A percentile compares a stretch with the other conserved stretches of the same genome.
These are phyloP conservation scores for Sarocladium brachiariae DNA, from an alignment of 2,329 filamentous ascomycete genomes.

Conservation along the genomic window DNA sequence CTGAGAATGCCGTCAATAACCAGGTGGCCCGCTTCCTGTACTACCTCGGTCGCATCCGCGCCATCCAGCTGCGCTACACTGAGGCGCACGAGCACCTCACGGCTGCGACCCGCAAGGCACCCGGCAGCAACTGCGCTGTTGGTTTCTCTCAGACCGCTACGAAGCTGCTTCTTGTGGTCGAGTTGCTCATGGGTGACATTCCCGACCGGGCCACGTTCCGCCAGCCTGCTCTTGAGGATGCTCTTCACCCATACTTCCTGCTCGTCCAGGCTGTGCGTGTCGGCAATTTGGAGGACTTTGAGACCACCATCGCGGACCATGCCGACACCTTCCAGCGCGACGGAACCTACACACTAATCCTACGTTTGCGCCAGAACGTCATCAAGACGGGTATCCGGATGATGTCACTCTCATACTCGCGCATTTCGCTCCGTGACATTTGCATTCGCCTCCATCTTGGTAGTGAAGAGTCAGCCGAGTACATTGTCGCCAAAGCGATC, in stretches of 20 bases:
- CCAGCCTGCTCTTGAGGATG: slow-evolving; percentile 75
- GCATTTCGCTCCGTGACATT: slow-evolving; percentile 94
- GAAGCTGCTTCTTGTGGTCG: slow-evolving; percentile 93
- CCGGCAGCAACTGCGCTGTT: slow-evolving; percentile 78
- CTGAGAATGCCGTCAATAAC: slow-evolving; percentile 90
- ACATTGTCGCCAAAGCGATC: slow-evolving; percentile 98
- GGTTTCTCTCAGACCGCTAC: slow-evolving; percentile 95
- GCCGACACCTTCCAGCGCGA: slow-evolving; percentile 84
- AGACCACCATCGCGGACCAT: slow-evolving; percentile 76
- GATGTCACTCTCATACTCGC: slow-evolving; percentile 97
- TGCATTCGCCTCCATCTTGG: slow-evolving; percentile 91
- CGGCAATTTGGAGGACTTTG: slow-evolving; percentile 91
- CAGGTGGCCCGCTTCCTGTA: slow-evolving; percentile 96
- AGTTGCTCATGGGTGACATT: slow-evolving; percentile 97
- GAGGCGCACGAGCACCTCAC: slow-evolving; percentile 93
- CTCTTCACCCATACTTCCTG: slow-evolving; percentile 86
- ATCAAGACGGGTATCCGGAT: slow-evolving; percentile 99
- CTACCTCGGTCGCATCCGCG: slow-evolving; percentile 92
- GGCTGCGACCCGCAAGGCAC: slow-evolving; percentile 90
- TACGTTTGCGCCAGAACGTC: slow-evolving; percentile 93
- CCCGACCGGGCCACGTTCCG: slow-evolving; percentile 93
- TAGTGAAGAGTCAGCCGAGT: slow-evolving; percentile 95
- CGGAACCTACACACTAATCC: slow-evolving; percentile 89
- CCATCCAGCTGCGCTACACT: slow-evolving; percentile 93
- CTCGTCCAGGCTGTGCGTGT: slow-evolving; percentile 93